Conservation (phyloP, 441 rosid genomes). For the Gossypium aridum region DNA sequence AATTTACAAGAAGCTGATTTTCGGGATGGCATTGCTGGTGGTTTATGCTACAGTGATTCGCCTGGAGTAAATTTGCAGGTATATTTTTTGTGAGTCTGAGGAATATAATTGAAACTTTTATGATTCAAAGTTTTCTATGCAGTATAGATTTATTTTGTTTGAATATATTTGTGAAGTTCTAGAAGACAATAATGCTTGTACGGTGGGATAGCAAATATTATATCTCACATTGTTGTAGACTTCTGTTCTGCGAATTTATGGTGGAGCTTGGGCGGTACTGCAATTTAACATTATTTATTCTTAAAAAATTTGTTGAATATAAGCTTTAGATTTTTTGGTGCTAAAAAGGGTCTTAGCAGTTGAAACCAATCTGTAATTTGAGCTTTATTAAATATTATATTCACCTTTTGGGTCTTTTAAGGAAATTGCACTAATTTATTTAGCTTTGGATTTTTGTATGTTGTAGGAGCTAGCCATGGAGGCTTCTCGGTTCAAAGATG, state of each 20-base stretch:
- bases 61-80: conserved; percentile 86
- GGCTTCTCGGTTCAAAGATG: conserved; percentile 76
- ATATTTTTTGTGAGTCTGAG: background rate
- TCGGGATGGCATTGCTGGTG: conserved; percentile 73
- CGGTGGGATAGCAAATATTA: background rate
- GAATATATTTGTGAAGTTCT: background rate
- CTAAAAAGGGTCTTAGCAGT: background rate
- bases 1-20: conserved; percentile 57
- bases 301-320: background rate
- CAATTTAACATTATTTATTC: background rate
- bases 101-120: conserved; percentile 1
- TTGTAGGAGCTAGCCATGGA: conserved; percentile 67
- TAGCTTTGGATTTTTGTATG: background rate
- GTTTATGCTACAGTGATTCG: conserved; percentile 76
- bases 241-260: background rate
- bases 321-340: background rate
- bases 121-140: background rate
- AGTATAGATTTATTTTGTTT: background rate
- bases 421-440: background rate
- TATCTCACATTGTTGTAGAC: background rate
- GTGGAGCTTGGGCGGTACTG: background rate
- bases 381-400: background rate
- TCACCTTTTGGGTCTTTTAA: background rate
- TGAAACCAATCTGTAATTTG: background rate
- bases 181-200: background rate